A percentile compares a stretch with the other conserved stretches of the same genome.
phyloP scores from a whole-genome alignment of 2,329 filamentous ascomycete genomes.

The Aspergillus versicolor region DNA sequence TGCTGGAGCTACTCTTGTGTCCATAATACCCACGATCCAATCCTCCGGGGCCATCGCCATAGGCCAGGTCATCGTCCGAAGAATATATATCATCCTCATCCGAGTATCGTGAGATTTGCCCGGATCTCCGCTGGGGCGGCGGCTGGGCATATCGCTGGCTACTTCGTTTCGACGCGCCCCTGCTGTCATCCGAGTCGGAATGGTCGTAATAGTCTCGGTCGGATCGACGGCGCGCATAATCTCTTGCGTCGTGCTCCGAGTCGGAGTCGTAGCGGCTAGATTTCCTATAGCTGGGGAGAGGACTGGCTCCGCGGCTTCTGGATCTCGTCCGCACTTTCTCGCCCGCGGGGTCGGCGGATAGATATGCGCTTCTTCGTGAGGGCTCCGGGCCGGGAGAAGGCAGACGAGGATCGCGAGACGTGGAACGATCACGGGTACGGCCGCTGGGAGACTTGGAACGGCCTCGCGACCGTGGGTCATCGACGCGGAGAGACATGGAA shows the following conservation, averaged over 20 bases:
- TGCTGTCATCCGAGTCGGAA: conserved; percentile 25
- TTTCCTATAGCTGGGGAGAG: conserved; percentile 19
- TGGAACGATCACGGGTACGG: conserved; percentile 41
- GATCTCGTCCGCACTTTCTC: conserved; percentile 26
- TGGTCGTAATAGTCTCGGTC: conserved; percentile 27
- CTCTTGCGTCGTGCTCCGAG: conserved; percentile 20
- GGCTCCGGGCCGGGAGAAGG: conserved; percentile 31
- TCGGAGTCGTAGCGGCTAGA: conserved; percentile 25
- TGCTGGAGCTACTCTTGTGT: conserved; percentile 10
- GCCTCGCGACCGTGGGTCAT: conserved; percentile 43
- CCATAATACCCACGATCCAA: conserved; percentile 19
- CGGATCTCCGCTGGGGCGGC: conserved; percentile 22
- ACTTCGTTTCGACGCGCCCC: conserved; percentile 12
- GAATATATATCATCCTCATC: conserved; percentile 29
- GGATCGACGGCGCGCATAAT: conserved; percentile 17
- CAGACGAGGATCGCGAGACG: conserved; percentile 42
- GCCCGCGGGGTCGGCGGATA: conserved; percentile 29
- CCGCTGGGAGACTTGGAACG: conserved; percentile 47
- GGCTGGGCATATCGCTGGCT: conserved; percentile 17
- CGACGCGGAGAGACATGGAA: conserved; percentile 39
- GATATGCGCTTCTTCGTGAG: conserved; percentile 23
- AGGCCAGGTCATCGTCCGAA: conserved; percentile 39
- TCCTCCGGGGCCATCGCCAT: conserved; percentile 30
- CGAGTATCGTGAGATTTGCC: conserved; percentile 22
- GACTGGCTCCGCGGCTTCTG: conserved; percentile 18